These are phyloP conservation scores for Citeromyces hawaiiensis DNA, from an alignment of 1,139 yeast species.

Conservation along the genomic window DNA sequence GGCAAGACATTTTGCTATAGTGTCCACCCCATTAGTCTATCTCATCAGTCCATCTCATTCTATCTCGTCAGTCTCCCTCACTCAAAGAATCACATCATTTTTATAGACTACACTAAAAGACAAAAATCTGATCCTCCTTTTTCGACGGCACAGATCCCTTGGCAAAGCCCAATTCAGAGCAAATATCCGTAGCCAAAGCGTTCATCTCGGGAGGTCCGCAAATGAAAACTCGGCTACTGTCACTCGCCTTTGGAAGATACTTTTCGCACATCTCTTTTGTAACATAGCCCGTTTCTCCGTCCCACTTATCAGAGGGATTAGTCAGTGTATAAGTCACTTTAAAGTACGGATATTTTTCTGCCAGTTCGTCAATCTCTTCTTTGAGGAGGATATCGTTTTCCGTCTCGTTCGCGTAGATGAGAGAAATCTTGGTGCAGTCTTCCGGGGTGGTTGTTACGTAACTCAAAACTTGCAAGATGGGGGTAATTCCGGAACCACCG, in stretches of 20 bases:
- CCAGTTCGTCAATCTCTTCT: constrained; percentile 57
- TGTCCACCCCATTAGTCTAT: too few relatives aligned
- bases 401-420: constrained; percentile 61
- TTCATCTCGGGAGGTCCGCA: constrained; percentile 77
- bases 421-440: constrained; percentile 43
- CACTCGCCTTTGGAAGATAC: constrained; percentile 33
- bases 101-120: constrained; percentile 10
- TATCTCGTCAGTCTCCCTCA: too few relatives aligned
- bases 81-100: too few relatives aligned
- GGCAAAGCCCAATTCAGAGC: constrained; percentile 53
- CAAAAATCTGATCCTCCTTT: constrained; percentile 56
- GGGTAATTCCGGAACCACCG: constrained; percentile 80
- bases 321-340: constrained; percentile 32
- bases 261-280: constrained; percentile 40
- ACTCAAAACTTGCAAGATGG: constrained; percentile 57
- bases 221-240: constrained; percentile 40
- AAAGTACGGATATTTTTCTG: constrained; percentile 47
- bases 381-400: constrained; percentile 60
- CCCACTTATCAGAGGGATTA: constrained; percentile 30
- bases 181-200: constrained; percentile 29
- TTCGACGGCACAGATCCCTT: constrained; percentile 33
- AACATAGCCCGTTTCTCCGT: constrained; percentile 45
- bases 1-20: too few relatives aligned
- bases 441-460: constrained; percentile 53
- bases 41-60: too few relatives aligned